These are phyloP conservation scores for Clavispora santaluciae DNA, from an alignment of 805 yeast species.

Conservation along the genomic window DNA sequence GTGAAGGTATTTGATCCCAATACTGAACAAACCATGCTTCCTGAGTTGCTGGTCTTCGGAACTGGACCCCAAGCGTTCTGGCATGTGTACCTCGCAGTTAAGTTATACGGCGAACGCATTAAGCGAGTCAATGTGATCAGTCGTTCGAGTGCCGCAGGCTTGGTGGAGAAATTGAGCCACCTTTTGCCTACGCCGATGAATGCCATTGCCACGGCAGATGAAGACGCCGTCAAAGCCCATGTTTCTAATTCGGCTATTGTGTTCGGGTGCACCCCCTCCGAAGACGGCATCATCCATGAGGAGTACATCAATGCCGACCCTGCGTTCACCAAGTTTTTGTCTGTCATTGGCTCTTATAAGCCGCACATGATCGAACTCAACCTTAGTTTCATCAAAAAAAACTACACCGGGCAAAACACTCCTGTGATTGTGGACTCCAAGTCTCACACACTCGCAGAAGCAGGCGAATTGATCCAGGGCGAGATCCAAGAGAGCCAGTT, in stretches of 20 bases:
- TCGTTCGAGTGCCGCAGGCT: constrained; percentile 40
- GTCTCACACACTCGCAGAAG: constrained; percentile 52
- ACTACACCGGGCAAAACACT: constrained; percentile 28
- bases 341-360: constrained; percentile 63
- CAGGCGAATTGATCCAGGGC: constrained; percentile 59
- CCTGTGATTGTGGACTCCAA: constrained; percentile 56
- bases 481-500: constrained; percentile 34
- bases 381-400: constrained; percentile 29
- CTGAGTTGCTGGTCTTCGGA: constrained; percentile 45
- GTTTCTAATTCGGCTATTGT: constrained; percentile 42
- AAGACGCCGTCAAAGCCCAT: constrained; percentile 15
- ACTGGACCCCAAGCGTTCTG: constrained; percentile 63
- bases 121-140: constrained; percentile 42
- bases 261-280: constrained; percentile 59
- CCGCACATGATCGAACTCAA: constrained; percentile 66
- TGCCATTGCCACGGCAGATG: constrained; percentile 2
- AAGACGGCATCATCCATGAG: constrained; percentile 40
- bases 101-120: constrained; percentile 34
- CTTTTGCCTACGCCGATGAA: constrained; percentile 21
- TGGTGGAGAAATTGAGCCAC: constrained; percentile 19
- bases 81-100: constrained; percentile 48
- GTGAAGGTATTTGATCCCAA: constrained; percentile 20
- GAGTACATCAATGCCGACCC: constrained; percentile 27
- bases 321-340: constrained; percentile 35
- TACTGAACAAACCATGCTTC: constrained; percentile 23